phyloP scores from a whole-genome alignment of 2,329 filamentous ascomycete species.

The Byssochlamys sp. region DNA sequence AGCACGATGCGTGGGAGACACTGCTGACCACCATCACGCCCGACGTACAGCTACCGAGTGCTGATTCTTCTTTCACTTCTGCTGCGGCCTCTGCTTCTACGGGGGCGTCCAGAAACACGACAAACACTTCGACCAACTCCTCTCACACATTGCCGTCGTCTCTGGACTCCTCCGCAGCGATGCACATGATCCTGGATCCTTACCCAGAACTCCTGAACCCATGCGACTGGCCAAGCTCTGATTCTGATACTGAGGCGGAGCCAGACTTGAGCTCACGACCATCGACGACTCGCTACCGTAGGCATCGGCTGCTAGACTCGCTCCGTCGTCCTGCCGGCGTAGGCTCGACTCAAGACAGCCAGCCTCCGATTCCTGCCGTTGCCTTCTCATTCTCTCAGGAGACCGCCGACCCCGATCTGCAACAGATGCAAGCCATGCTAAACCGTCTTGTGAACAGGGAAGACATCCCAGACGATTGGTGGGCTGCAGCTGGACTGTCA shows the following conservation, averaged over 20 bases:
- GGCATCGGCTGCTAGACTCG: slow-evolving; percentile 5
- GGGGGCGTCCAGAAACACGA: slow-evolving; percentile 15
- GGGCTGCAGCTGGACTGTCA: slow-evolving; percentile 60
- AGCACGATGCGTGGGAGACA: slow-evolving; percentile 63
- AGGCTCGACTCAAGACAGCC: slow-evolving; percentile 24
- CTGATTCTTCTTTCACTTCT: slow-evolving; percentile 75
- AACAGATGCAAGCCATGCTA: slow-evolving; percentile 63
- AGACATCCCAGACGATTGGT: slow-evolving; percentile 75
- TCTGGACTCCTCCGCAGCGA: slow-evolving; percentile 11
- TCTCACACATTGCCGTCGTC: slow-evolving; percentile 33
- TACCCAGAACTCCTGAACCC: slow-evolving; percentile 28
- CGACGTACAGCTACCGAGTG: slow-evolving; percentile 69
- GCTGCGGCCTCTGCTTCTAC: slow-evolving; percentile 21
- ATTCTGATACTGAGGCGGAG: slow-evolving; percentile 23
- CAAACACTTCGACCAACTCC: slow-evolving; percentile 32
- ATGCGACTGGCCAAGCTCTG: slow-evolving; percentile 29
- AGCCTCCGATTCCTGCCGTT: slow-evolving; percentile 24
- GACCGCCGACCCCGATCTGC: slow-evolving; percentile 34
- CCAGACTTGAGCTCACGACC: slow-evolving; percentile 5
- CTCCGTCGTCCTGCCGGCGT: slow-evolving; percentile 15
- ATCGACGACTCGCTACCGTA: slow-evolving; percentile 4
- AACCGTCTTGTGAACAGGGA: slow-evolving; percentile 59
- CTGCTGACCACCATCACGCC: slow-evolving; percentile 71
- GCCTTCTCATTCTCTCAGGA: slow-evolving; percentile 22
- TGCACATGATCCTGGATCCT: slow-evolving; percentile 23